Base-by-base conservation (phyloP, 2,329 filamentous ascomycete species). In the Ascochyta lentis region DNA sequence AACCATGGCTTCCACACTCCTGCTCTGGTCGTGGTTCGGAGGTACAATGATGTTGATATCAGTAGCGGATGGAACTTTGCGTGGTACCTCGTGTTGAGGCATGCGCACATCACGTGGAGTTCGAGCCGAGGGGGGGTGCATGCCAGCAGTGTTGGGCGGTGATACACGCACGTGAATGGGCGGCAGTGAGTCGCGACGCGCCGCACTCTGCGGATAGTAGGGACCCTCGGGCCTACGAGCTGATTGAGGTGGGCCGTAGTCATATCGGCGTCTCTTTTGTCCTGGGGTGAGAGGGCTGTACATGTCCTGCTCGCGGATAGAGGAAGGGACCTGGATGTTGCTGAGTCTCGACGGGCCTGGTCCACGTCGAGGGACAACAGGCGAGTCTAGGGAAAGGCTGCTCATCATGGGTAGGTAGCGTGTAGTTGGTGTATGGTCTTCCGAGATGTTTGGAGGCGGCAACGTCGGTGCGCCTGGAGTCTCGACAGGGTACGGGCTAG, bases 1-100 rank as follows among this genome's bases (percentile, higher is more conserved):
- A 56, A 93, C 86, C 78, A 89, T 88, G 7, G 87, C 85, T 65
- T 89, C 86, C 22, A 89, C 77, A 44, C 79, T 83, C 58, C 69
- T 81, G 23, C 76, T 64, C 77, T 85, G 71, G 35, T 77, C 74
- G 34, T 67, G 62, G 4, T 62, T 54, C 16, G 56, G 54, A n/a
- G 67, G 57, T 0, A 69, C 62, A 6, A 65, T 54, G 4, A 67
- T 42, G 41, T 63, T 68, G 29, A 71, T 58, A 29, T 70, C 68
- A 10, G 64, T 40, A 13, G 61, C 60, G 8, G 33, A 62, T 10
- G 54, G 51, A 3, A 56, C 35, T 13, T 62, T 65, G n/a, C 29
- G 47, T 13, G 54, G 63, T 15, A 41, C 23, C 22, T 49, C 46
- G 12, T 46, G 42, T 10, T 29, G 37, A 22, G 35, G 16, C 26